A percentile compares a stretch with the other conserved stretches of the same genome.
These are phyloP conservation scores for Boletus reticulatus DNA, from an alignment of 768 basidiomycete species.

Conservation along the genomic window DNA sequence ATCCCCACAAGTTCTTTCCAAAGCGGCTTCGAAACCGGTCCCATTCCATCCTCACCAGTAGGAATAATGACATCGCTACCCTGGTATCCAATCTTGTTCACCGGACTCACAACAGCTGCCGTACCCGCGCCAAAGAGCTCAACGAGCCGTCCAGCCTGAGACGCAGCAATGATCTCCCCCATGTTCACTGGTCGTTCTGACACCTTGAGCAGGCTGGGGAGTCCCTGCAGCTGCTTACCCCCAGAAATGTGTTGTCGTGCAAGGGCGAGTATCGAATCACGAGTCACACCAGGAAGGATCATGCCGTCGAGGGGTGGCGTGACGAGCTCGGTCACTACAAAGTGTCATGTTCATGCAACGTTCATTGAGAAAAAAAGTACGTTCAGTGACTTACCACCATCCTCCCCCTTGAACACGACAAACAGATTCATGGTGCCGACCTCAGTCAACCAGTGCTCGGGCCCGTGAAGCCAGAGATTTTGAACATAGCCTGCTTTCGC, in stretches of 20 bases:
- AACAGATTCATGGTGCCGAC: conserved; percentile 96
- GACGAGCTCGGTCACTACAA: conserved; percentile 51
- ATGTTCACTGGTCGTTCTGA: conserved; percentile 74
- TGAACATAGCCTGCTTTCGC: conserved; percentile 78
- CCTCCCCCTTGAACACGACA: conserved; percentile 67
- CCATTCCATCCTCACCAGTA: conserved; percentile 71
- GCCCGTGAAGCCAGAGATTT: conserved; percentile 87
- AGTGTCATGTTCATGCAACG: not conserved
- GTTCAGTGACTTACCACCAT: conserved; percentile 49
- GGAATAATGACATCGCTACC: conserved; percentile 54
- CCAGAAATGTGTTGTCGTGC: conserved; percentile 57
- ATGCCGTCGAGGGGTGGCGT: conserved; percentile 66
- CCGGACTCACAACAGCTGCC: conserved; percentile 52
- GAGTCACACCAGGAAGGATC: conserved; percentile 68
- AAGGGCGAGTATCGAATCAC: conserved; percentile 49
- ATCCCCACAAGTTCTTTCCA: conserved; percentile 53
- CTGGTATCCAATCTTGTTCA: conserved; percentile 56
- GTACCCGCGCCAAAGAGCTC: conserved; percentile 53
- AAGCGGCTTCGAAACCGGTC: conserved; percentile 53
- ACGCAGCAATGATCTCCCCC: conserved; percentile 62
- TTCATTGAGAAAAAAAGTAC: not conserved
- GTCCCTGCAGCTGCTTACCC: conserved; percentile 41
- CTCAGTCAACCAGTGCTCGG: conserved; percentile 50
- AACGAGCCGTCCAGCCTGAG: conserved; percentile 39
- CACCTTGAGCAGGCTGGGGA: conserved; percentile 56